Conservation (phyloP, 371 early-diverging fungal species). For the Mucor saturninus region DNA sequence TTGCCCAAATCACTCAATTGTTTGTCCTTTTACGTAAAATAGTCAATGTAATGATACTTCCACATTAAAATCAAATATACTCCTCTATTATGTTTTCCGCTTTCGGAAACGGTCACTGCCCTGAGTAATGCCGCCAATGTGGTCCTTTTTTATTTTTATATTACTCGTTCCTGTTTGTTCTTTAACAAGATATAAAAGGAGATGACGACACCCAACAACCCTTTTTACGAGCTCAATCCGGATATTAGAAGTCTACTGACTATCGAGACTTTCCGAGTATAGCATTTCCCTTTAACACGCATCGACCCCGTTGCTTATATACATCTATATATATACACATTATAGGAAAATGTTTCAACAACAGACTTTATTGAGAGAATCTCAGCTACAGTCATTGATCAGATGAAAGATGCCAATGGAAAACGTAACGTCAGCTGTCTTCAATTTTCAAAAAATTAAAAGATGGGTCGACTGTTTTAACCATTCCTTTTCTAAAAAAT, state of each 20-base stretch:
- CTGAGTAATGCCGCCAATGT: too few species aligned
- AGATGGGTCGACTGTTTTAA: neutral
- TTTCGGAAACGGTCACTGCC: too few species aligned
- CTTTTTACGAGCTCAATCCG: constrained; percentile 27
- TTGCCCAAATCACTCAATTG: too few species aligned
- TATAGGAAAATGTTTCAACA: constrained; percentile 59
- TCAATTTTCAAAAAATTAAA: neutral
- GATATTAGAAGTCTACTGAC: constrained; percentile 25
- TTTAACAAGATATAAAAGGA: neutral
- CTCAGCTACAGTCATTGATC: constrained; percentile 43
- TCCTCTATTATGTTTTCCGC: too few species aligned
- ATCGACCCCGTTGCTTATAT: too few species aligned
- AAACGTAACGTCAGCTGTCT: constrained; percentile 16
- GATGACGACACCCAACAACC: constrained; percentile 12
- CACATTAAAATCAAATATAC: too few species aligned
- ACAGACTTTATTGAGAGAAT: constrained; percentile 65
- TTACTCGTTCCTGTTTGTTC: too few species aligned
- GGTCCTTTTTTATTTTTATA: too few species aligned
- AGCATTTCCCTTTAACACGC: too few species aligned
- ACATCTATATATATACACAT: neutral
- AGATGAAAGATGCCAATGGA: constrained; percentile 31
- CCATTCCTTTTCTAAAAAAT: neutral
- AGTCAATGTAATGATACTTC: too few species aligned
- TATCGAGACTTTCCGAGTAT: constrained; percentile 32
- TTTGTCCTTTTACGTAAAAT: too few species aligned